Evolutionary conservation across 495 filamentous ascomycete genomes (phyloP).

Genomic region (Penicillium dipodomyicola): DNA sequence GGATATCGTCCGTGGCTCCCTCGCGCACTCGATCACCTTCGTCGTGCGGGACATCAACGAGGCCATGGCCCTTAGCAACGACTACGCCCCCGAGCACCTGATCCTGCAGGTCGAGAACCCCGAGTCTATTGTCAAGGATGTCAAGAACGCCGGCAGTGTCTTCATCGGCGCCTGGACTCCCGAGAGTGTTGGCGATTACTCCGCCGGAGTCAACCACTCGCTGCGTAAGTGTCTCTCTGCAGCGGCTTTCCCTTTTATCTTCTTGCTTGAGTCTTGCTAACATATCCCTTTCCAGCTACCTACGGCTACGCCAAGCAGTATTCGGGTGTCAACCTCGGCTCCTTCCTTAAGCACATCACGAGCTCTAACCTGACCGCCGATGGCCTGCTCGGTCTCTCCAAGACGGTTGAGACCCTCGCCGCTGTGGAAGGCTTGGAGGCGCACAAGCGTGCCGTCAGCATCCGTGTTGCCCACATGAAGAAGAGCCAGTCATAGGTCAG

Average conservation of each 20-base stretch:
- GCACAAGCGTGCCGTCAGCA: constrained; percentile 86
- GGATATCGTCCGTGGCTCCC: constrained; percentile 89
- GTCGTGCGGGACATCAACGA: constrained; percentile 75
- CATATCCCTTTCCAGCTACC: constrained; percentile 60
- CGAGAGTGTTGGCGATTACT: constrained; percentile 96
- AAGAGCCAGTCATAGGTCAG: constrained; percentile 28
- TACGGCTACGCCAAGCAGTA: constrained; percentile 98
- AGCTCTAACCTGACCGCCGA: constrained; percentile 83
- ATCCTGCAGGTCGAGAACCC: constrained; percentile 84
- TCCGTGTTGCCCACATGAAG: constrained; percentile 71
- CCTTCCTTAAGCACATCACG: constrained; percentile 96
- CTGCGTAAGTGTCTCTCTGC: constrained; percentile 67
- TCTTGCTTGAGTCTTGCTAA: constrained; percentile 13
- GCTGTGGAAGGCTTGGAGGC: constrained; percentile 94
- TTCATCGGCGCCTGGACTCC: constrained; percentile 96
- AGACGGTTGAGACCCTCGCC: constrained; percentile 89
- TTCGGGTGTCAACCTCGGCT: constrained; percentile 92
- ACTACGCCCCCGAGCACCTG: constrained; percentile 96
- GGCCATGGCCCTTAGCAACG: constrained; percentile 84
- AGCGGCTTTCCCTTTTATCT: neutral
- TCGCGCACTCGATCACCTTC: constrained; percentile 86
- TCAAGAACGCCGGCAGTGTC: constrained; percentile 93
- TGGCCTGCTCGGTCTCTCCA: constrained; percentile 76
- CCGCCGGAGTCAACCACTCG: constrained; percentile 94
- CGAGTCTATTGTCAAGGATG: constrained; percentile 65